Percentiles rank a stretch among this genome's conserved stretches.
Conservation (phyloP, 1,284 basidiomycete species). For the Irpex sp. region DNA sequence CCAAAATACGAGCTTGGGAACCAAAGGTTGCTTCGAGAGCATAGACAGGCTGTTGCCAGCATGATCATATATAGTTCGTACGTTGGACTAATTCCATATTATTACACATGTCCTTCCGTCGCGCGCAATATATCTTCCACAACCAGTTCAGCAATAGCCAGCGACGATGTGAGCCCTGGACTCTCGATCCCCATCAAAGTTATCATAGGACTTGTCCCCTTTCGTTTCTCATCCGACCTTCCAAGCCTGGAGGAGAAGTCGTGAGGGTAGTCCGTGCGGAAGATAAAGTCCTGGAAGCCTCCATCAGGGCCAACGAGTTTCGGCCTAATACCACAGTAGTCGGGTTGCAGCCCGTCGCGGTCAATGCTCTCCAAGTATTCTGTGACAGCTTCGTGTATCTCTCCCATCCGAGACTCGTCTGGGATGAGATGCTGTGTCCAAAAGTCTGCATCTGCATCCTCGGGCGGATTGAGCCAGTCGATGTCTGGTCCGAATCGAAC, state of each 20-base stretch:
- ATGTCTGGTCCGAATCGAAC: conserved; percentile 93
- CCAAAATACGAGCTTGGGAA: conserved; percentile 82
- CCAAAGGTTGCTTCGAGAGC: conserved; percentile 59
- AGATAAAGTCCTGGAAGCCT: conserved; percentile 83
- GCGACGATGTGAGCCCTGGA: conserved; percentile 68
- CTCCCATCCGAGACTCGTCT: conserved; percentile 52
- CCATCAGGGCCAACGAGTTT: conserved; percentile 75
- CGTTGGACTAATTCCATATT: background rate
- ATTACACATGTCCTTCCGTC: conserved; percentile 14
- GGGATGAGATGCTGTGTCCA: conserved; percentile 72
- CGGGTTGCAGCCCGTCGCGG: conserved; percentile 66
- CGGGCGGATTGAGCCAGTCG: conserved; percentile 71
- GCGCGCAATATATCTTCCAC: conserved; percentile 49
- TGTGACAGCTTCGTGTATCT: conserved; percentile 65
- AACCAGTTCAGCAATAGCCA: conserved; percentile 70
- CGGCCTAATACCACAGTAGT: conserved; percentile 90
- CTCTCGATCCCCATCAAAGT: conserved; percentile 76
- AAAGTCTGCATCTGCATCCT: conserved; percentile 56
- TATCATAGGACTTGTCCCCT: conserved; percentile 49
- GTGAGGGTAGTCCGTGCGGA: conserved; percentile 49
- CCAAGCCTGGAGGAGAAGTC: conserved; percentile 17
- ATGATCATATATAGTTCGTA: background rate
- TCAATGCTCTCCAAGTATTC: conserved; percentile 73
- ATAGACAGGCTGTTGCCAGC: background rate
- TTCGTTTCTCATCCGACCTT: conserved; percentile 12